phyloP scores from a whole-genome alignment of 176 grass and related monocot species.

The Avena insularis region DNA sequence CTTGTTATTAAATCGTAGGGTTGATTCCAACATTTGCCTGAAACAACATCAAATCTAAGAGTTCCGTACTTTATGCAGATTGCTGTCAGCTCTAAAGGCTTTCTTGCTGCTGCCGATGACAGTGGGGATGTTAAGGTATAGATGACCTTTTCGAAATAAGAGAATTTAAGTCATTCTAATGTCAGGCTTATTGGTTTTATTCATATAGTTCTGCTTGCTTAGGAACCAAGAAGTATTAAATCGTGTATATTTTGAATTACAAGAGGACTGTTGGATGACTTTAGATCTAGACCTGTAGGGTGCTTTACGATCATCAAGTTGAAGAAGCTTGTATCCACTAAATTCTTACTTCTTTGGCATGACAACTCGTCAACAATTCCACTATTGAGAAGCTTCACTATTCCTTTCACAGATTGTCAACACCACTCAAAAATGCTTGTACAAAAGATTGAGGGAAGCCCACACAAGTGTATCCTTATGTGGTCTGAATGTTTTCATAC shows the following conservation, averaged over 20 bases:
- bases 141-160: neutral
- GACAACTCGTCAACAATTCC: conserved; percentile 24
- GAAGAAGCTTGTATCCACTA: conserved; percentile 39
- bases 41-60: conserved; percentile 25
- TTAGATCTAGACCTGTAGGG: neutral
- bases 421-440: conserved; percentile 71
- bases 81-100: conserved; percentile 76
- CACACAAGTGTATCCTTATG: conserved; percentile 89
- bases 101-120: conserved; percentile 91
- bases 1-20: neutral
- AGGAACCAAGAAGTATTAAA: neutral
- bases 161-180: neutral
- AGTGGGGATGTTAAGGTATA: conserved; percentile 96
- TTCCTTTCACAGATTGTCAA: conserved; percentile 73
- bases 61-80: conserved; percentile 59
- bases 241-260: conserved; percentile 13
- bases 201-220: neutral
- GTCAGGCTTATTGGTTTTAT: neutral
- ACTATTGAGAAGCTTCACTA: conserved; percentile 31
- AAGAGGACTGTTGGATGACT: neutral
- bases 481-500: conserved; percentile 24
- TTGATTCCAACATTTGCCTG: conserved; percentile 12
- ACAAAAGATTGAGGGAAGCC: conserved; percentile 89
- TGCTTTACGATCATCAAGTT: conserved; percentile 33
- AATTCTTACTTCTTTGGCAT: conserved; percentile 3